Evolutionary conservation across 352 stramenopile species (phyloP).

Genomic region (Pythium aristosporum): DNA sequence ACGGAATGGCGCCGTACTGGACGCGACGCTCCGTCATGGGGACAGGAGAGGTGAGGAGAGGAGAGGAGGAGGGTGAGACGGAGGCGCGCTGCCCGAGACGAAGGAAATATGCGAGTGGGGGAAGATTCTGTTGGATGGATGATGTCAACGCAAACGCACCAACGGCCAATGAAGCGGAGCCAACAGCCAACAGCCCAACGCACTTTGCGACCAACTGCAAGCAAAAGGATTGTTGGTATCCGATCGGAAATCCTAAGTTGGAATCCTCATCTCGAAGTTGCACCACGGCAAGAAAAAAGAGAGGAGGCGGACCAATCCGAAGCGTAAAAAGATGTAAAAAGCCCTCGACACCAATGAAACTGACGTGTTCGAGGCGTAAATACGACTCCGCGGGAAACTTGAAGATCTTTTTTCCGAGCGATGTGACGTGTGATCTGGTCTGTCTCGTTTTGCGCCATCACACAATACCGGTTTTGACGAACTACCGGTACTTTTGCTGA

Average conservation of each 20-base stretch:
- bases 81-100: background rate
- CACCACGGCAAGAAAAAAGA: constrained; percentile 15
- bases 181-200: constrained; percentile 3
- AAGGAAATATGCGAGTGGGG: constrained; percentile 3
- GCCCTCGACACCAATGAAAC: constrained; percentile 14
- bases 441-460: constrained; percentile 3
- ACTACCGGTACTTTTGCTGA: background rate
- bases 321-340: constrained; percentile 21
- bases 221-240: constrained; percentile 6
- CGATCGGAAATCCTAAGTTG: constrained; percentile 8
- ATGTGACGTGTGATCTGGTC: background rate
- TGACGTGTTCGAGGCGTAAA: constrained; percentile 11
- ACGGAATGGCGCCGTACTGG: constrained; percentile 62
- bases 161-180: constrained; percentile 1
- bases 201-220: constrained; percentile 4
- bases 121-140: background rate
- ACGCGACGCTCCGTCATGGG: constrained; percentile 37
- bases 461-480: background rate
- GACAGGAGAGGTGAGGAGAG: background rate
- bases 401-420: background rate
- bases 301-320: constrained; percentile 3
- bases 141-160: background rate
- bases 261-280: constrained; percentile 21
- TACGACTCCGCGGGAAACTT: constrained; percentile 7
- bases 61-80: background rate